Evolutionary conservation across 2,329 filamentous ascomycete genomes (phyloP).

Genomic region (Fusarium albosuccineum): DNA sequence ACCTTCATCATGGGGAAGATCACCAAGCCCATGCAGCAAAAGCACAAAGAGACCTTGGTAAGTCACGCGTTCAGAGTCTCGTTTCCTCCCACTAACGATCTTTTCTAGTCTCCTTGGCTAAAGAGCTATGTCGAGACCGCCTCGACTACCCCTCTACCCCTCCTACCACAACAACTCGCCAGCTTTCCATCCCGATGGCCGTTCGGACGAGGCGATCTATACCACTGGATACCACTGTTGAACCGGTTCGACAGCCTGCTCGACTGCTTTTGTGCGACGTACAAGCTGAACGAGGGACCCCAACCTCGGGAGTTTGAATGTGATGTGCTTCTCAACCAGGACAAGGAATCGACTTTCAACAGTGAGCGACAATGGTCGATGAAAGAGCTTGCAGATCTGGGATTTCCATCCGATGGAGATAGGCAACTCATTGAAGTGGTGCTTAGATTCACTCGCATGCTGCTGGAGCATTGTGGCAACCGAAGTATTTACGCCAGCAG

Average conservation of each 20-base stretch:
- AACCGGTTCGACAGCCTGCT: constrained; percentile 94
- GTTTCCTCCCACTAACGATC: constrained; percentile 44
- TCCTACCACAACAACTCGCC: constrained; percentile 81
- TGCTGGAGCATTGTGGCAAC: constrained; percentile 96
- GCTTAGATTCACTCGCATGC: constrained; percentile 85
- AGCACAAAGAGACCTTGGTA: constrained; percentile 77
- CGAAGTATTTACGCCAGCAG: constrained; percentile 97
- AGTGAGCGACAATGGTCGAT: constrained; percentile 60
- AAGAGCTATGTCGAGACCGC: constrained; percentile 82
- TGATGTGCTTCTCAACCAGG: constrained; percentile 72
- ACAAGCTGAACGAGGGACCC: constrained; percentile 83
- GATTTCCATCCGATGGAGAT: constrained; percentile 82
- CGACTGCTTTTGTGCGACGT: constrained; percentile 83
- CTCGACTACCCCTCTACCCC: constrained; percentile 76
- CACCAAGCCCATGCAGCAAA: constrained; percentile 74
- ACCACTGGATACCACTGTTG: constrained; percentile 96
- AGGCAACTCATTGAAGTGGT: constrained; percentile 82
- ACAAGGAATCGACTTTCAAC: constrained; percentile 64
- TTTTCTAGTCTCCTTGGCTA: constrained; percentile 83
- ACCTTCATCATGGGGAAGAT: constrained; percentile 76
- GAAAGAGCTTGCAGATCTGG: constrained; percentile 67
- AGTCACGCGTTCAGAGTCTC: constrained; percentile 42
- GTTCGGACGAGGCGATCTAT: constrained; percentile 93
- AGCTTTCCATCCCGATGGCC: constrained; percentile 92
- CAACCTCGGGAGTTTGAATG: constrained; percentile 82